Evolutionary conservation across 768 basidiomycete genomes (phyloP).

Genomic region (Kwoniella europaea): DNA sequence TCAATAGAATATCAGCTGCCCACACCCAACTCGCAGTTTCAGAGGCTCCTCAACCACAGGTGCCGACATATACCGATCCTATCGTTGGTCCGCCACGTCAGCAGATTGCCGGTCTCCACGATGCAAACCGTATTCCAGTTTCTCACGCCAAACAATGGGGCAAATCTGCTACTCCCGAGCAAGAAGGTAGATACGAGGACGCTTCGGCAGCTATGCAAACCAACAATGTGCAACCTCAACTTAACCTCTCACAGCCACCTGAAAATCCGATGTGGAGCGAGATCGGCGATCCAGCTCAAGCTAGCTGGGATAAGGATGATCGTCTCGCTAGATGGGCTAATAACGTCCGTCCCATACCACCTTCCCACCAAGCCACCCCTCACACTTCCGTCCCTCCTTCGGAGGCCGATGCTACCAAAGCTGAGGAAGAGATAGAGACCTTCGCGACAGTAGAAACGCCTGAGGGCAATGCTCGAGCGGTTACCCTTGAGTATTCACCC

Average conservation of each 20-base stretch:
- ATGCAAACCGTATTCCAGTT: conserved; percentile 6
- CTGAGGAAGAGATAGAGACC: not conserved
- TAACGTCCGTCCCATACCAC: not conserved
- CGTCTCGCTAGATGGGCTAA: conserved; percentile 12
- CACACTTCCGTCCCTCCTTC: conserved; percentile 3
- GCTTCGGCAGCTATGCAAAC: not conserved
- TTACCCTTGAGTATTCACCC: conserved; percentile 10
- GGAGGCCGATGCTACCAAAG: not conserved
- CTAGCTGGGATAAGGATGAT: conserved; percentile 8
- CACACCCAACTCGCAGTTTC: not conserved
- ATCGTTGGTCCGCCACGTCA: not conserved
- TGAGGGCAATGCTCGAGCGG: not conserved
- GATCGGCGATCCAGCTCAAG: not conserved
- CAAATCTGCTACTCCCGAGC: not conserved
- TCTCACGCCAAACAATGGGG: conserved; percentile 10
- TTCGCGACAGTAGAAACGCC: not conserved
- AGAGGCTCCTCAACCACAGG: not conserved
- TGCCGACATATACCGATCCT: not conserved
- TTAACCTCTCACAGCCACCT: not conserved
- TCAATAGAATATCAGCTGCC: not conserved
- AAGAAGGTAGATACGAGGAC: conserved; percentile 3
- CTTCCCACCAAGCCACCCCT: not conserved
- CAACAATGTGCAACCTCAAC: not conserved
- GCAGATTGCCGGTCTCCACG: not conserved
- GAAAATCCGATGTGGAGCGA: conserved; percentile 2